These are phyloP conservation scores for Xylariales sp. DNA, from an alignment of 2,329 filamentous ascomycete species.

Conservation along the genomic window DNA sequence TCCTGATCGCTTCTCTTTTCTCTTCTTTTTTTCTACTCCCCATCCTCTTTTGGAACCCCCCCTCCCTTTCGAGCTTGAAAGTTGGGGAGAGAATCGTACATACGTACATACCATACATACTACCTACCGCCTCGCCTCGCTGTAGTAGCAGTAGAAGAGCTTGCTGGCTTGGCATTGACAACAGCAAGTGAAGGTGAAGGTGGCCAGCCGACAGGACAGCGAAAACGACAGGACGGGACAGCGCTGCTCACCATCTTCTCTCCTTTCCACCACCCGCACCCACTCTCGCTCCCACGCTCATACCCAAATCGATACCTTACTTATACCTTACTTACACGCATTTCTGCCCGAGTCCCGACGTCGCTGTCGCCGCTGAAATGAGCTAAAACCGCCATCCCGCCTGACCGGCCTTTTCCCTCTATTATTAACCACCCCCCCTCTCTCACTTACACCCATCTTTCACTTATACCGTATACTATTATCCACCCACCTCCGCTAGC, in stretches of 20 bases:
- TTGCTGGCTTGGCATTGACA: background rate
- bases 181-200: slow-evolving; percentile 15
- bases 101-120: background rate
- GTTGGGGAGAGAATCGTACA: background rate
- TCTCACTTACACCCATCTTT: too few relatives aligned
- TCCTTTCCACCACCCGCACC: slow-evolving; percentile 20
- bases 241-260: slow-evolving; percentile 26
- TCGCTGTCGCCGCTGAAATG: slow-evolving; percentile 38
- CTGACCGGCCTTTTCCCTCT: slow-evolving; percentile 34
- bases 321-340: slow-evolving; percentile 35
- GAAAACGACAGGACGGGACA: background rate
- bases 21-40: slow-evolving; percentile 6
- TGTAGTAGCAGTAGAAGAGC: background rate
- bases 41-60: background rate
- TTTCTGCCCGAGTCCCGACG: slow-evolving; percentile 37
- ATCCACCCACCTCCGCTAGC: slow-evolving; percentile 22
- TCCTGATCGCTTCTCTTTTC: slow-evolving; percentile 11
- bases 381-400: slow-evolving; percentile 39
- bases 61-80: slow-evolving; percentile 1
- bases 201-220: too few relatives aligned
- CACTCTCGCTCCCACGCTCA: background rate
- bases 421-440: slow-evolving; percentile 10
- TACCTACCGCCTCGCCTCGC: background rate
- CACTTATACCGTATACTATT: slow-evolving; percentile 21
- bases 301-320: slow-evolving; percentile 35